Conservation (phyloP, 2,329 filamentous ascomycete genomes). For the Calonectria pseudoreteaudii region DNA sequence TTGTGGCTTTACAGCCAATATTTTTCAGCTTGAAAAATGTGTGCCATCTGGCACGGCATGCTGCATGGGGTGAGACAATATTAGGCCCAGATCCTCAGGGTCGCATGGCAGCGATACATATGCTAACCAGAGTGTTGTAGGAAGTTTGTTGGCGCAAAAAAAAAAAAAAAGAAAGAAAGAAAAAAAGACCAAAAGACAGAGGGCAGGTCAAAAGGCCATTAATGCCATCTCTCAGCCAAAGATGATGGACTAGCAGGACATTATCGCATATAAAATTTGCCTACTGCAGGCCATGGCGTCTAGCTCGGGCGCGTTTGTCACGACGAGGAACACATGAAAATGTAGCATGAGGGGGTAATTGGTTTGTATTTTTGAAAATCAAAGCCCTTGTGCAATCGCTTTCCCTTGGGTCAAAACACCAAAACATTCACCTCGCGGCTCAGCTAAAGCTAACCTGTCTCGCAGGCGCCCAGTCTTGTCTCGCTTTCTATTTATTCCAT, state of each 20-base stretch:
- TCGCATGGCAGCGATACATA: not conserved
- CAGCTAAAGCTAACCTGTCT: slow-evolving; percentile 33
- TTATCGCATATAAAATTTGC: not conserved
- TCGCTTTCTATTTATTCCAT: not conserved
- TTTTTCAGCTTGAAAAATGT: not conserved
- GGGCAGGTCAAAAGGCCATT: not conserved
- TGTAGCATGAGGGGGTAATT: slow-evolving; percentile 9
- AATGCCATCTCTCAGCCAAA: not conserved
- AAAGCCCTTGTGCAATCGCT: slow-evolving; percentile 28
- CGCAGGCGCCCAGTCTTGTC: slow-evolving; percentile 3
- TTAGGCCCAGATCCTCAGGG: not conserved
- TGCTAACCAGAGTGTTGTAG: not conserved
- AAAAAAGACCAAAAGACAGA: not conserved
- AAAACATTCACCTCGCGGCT: slow-evolving; percentile 29
- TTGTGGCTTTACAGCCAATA: not conserved
- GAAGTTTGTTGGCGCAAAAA: not conserved
- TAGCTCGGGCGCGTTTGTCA: not conserved
- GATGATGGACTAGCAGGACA: not conserved
- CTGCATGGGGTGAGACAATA: not conserved
- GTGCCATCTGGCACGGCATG: not conserved
- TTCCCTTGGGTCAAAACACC: slow-evolving; percentile 33
- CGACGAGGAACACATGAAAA: not conserved
- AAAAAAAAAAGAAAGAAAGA: not conserved
- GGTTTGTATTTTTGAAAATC: slow-evolving; percentile 29
- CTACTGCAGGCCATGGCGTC: no score